These are phyloP conservation scores for Gossypium rotundifolium DNA, from an alignment of 345 rosid genomes.

Conservation along the genomic window DNA sequence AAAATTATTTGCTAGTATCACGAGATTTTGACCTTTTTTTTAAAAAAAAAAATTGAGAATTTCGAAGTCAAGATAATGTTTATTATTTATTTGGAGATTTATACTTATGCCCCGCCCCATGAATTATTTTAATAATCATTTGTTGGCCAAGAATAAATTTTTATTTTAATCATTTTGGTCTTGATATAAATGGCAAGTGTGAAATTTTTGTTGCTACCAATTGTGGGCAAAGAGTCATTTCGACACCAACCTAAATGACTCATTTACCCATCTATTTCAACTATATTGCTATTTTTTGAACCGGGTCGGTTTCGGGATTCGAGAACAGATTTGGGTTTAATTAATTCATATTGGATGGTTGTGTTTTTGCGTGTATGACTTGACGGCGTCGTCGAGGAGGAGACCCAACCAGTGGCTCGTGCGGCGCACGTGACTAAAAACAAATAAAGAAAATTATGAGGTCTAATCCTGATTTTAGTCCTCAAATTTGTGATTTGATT, in stretches of 20 bases:
- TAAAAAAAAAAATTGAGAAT: neutral
- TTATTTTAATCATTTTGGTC: neutral
- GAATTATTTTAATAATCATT: neutral
- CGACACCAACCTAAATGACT: neutral
- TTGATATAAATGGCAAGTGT: neutral
- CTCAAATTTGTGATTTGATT: no score
- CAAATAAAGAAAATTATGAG: no score
- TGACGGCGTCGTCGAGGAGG: slow-evolving; percentile 30
- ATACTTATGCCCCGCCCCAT: neutral
- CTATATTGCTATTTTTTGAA: neutral
- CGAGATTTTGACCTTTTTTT: slow-evolving; percentile 20
- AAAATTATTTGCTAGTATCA: neutral
- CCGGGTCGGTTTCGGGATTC: neutral
- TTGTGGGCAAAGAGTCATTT: neutral
- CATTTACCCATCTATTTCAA: neutral
- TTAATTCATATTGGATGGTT: neutral
- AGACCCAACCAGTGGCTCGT: slow-evolving; percentile 14
- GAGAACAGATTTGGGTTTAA: neutral
- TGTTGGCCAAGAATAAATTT: no score
- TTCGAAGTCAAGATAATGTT: neutral
- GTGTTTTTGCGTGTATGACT: slow-evolving; percentile 16
- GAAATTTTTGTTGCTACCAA: neutral
- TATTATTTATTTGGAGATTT: neutral
- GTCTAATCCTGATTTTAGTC: no score
- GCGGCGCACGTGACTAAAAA: slow-evolving; percentile 32